Conservation (phyloP, 805 yeast genomes). For the Kazachstania martiniae region DNA sequence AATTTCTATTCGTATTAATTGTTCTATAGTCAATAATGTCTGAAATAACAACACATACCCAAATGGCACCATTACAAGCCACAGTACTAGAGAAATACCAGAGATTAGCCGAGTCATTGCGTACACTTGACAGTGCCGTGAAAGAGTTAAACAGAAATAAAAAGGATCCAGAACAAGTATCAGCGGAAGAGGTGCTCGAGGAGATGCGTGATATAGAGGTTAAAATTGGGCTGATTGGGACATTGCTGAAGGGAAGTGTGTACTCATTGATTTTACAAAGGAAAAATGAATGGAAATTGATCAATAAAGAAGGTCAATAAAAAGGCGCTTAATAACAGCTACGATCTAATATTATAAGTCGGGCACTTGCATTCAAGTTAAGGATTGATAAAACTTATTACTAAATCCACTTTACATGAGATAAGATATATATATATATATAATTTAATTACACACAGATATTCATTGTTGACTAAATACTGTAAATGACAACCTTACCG, state of each 20-base stretch:
- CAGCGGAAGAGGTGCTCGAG: constrained; percentile 32
- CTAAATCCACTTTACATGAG: too few relatives aligned
- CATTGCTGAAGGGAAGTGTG: constrained; percentile 59
- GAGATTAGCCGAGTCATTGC: constrained; percentile 20
- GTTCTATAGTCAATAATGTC: too few relatives aligned
- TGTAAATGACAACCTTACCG: constrained; percentile 80
- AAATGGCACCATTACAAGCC: constrained; percentile 22
- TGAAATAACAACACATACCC: too few relatives aligned
- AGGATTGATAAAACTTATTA: too few relatives aligned
- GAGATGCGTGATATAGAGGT: constrained; percentile 51
- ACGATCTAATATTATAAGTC: too few relatives aligned
- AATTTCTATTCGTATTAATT: too few relatives aligned
- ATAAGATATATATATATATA: too few relatives aligned
- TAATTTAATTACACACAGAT: neutral
- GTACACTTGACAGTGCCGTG: constrained; percentile 20
- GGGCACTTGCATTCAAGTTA: too few relatives aligned
- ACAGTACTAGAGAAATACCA: constrained; percentile 23
- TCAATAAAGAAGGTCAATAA: neutral
- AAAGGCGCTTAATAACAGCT: neutral
- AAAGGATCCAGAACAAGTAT: constrained; percentile 4
- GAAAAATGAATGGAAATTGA: constrained; percentile 22
- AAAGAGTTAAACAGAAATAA: constrained; percentile 13
- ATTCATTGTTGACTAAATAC: constrained; percentile 26
- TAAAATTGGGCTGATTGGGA: constrained; percentile 53
- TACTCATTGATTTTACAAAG: constrained; percentile 51